phyloP scores from a whole-genome alignment of 345 rosid species.

The Bruguiera gymnorhiza region DNA sequence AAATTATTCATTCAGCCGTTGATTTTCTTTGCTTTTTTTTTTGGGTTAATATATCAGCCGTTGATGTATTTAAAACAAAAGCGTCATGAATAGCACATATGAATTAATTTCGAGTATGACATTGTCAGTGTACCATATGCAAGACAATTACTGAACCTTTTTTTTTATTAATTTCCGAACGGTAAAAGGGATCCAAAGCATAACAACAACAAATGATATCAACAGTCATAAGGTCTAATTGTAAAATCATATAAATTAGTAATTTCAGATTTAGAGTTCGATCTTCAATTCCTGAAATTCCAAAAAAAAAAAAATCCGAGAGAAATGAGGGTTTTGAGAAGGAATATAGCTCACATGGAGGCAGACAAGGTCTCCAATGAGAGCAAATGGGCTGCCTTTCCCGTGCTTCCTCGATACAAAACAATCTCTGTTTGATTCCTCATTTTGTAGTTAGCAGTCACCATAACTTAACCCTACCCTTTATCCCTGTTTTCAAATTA shows the following conservation, averaged over 20 bases:
- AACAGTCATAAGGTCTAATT: too few relatives aligned
- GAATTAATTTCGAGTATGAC: background rate
- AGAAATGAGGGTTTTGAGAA: background rate
- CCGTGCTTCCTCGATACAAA: background rate
- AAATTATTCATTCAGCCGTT: background rate
- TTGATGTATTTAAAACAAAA: too few relatives aligned
- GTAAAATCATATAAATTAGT: too few relatives aligned
- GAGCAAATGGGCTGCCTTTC: background rate
- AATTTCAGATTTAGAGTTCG: too few relatives aligned
- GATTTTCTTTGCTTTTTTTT: too few relatives aligned
- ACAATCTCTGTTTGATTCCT: conserved; percentile 1
- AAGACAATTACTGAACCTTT: background rate
- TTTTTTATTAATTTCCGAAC: background rate
- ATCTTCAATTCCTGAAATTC: too few relatives aligned
- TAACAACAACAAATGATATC: too few relatives aligned
- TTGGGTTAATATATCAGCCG: background rate
- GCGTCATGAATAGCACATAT: too few relatives aligned
- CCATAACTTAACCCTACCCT: conserved; percentile 2
- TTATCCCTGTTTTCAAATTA: conserved; percentile 1
- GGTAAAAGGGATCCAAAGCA: too few relatives aligned
- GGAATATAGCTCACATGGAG: background rate
- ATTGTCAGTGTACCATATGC: background rate
- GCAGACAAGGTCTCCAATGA: too few relatives aligned
- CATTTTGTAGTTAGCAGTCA: background rate
- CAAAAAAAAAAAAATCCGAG: background rate